Conservation (phyloP, 202 grass and related monocot species). For the Carex arenaria region DNA sequence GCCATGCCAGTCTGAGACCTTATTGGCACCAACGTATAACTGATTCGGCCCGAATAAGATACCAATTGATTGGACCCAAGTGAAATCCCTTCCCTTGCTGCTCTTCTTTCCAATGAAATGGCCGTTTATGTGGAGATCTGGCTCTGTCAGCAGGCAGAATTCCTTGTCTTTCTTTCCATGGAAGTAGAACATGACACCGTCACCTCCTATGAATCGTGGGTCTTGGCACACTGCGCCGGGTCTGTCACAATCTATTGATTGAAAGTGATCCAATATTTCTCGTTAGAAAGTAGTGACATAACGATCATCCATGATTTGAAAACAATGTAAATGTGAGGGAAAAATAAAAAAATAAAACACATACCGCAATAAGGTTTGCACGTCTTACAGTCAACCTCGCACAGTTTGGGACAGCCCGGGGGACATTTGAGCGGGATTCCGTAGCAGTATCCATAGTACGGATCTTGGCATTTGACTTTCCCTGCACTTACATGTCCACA, state of each 20-base stretch:
- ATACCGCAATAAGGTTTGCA: slow-evolving; percentile 34
- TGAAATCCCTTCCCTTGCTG: slow-evolving; percentile 27
- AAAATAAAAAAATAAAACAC: neutral
- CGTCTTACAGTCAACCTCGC: slow-evolving; percentile 35
- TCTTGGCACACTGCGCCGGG: slow-evolving; percentile 58
- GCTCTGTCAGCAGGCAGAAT: slow-evolving; percentile 29
- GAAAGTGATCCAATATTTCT: neutral
- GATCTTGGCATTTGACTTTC: slow-evolving; percentile 27
- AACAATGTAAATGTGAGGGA: neutral
- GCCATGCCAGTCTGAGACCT: slow-evolving; percentile 26
- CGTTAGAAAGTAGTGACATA: neutral
- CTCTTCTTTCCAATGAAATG: slow-evolving; percentile 38
- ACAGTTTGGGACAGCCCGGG: slow-evolving; percentile 23
- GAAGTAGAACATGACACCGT: slow-evolving; percentile 37
- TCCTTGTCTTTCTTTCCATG: slow-evolving; percentile 35
- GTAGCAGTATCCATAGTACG: slow-evolving; percentile 33
- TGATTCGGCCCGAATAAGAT: slow-evolving; percentile 26
- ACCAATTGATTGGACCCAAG: slow-evolving; percentile 36
- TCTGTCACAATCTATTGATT: slow-evolving; percentile 40
- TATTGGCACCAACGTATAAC: slow-evolving; percentile 25
- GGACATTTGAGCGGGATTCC: slow-evolving; percentile 4
- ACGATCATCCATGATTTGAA: neutral
- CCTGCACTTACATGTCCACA: slow-evolving; percentile 19
- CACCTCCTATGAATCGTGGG: slow-evolving; percentile 29
- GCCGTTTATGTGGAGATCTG: slow-evolving; percentile 29